Base-by-base conservation (phyloP, 371 early-diverging fungal genomes). In the Fennellomyces sp. region DNA sequence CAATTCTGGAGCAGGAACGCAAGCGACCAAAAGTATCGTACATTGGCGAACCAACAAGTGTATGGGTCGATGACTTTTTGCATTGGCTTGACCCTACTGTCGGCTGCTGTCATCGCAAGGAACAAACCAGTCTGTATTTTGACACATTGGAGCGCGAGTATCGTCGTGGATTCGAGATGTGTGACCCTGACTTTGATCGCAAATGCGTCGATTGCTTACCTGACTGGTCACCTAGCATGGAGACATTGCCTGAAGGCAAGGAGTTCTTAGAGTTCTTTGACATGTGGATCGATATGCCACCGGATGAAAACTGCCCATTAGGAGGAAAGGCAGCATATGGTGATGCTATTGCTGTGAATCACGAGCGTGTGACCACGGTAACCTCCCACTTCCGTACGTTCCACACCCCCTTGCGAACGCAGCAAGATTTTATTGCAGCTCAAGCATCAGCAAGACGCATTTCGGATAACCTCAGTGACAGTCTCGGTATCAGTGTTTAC, bases 11-110 rank as follows among this genome's bases (percentile, higher is more conserved):
- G 47, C 85, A 83, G 66, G 91, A 91, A 49, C 76, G 89, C 10
- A 88, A 87, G 55, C 76, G 91, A 10, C 69, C 87, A 1, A 41
- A 74, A 4, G 82, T 86, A 1, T 88, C 88, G 0, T 87, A 69
- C 52, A 85, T 91, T 51, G 91, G 88, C 7, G 80, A 88, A 41
- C 88, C 91, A 0, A 82, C 88, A 0, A 76, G 90, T 23, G 80
- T 80, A 13, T 91, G 91, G 91, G 63, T 89, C 3, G 91, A 91
- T 60, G 91, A 91, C 61, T 90, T 84, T 53, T 63, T 89, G 42
- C 76, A 82, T 48, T 90, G 88, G 88, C 72, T 88, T 10, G 87
- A 82, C 56, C 90, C 90, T 0, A 70, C 69, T 7, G 68, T 82
- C 2, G 82, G 70, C 10, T 89, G 89, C 58, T 89, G 89, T 63